Evolutionary conservation across 2,329 filamentous ascomycete species (phyloP).

Genomic region (Phialemoniopsis sp.): DNA sequence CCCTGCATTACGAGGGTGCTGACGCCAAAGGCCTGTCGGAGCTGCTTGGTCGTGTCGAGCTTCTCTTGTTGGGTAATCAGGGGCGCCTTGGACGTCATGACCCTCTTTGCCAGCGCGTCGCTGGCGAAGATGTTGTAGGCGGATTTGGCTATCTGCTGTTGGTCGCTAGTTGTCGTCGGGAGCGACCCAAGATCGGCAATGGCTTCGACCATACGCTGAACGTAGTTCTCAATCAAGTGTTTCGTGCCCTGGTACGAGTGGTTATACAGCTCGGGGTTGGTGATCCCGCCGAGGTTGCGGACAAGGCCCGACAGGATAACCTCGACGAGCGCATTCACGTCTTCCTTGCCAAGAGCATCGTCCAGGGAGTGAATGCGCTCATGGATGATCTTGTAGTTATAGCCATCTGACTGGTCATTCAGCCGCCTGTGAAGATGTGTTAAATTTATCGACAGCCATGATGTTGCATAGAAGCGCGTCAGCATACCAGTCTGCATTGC

Average conservation of each 20-base stretch:
- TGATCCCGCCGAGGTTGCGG: slow-evolving; percentile 89
- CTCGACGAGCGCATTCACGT: slow-evolving; percentile 72
- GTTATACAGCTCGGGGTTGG: slow-evolving; percentile 75
- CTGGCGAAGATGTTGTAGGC: too few species aligned
- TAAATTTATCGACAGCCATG: too few species aligned
- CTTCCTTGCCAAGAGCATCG: slow-evolving; percentile 63
- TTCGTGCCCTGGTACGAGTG: slow-evolving; percentile 86
- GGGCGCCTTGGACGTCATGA: slow-evolving; percentile 7
- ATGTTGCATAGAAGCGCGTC: too few species aligned
- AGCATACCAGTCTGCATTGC: too few species aligned
- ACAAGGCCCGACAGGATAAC: slow-evolving; percentile 75
- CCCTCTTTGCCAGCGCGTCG: too few species aligned
- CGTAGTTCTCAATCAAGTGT: slow-evolving; percentile 85
- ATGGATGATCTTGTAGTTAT: slow-evolving; percentile 82
- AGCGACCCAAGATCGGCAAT: slow-evolving; percentile 71
- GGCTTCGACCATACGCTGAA: slow-evolving; percentile 76
- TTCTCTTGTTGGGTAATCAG: slow-evolving; percentile 65
- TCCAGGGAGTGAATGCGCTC: slow-evolving; percentile 70
- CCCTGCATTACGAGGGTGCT: slow-evolving; percentile 85
- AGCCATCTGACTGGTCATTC: slow-evolving; percentile 74
- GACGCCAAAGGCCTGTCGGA: slow-evolving; percentile 81
- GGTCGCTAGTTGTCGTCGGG: slow-evolving; percentile 37
- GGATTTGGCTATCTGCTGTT: not conserved
- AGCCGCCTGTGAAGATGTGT: slow-evolving; percentile 58
- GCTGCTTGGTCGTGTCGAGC: slow-evolving; percentile 60